A percentile compares a stretch with the other conserved stretches of the same genome.
phyloP scores from a whole-genome alignment of 768 basidiomycete species.

The Rhodocollybia butyracea region DNA sequence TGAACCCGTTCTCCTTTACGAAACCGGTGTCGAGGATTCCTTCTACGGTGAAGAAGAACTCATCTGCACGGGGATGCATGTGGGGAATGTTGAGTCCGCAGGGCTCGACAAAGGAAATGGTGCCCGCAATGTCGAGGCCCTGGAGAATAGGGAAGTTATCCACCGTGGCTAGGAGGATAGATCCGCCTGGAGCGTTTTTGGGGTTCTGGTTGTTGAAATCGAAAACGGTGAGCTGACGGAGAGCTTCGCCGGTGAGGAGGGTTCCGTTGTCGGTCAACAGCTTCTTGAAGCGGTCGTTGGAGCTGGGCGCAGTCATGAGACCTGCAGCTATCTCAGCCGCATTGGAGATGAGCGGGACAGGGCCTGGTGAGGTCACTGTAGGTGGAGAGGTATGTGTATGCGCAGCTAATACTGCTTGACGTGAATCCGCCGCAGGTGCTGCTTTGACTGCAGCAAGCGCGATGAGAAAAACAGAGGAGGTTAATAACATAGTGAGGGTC shows the following conservation, averaged over 20 bases:
- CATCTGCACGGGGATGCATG: slow-evolving; percentile 30
- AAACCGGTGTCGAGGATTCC: slow-evolving; percentile 16
- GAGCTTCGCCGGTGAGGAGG: slow-evolving; percentile 7
- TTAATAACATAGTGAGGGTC: too few relatives aligned
- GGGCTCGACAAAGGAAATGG: slow-evolving; percentile 10
- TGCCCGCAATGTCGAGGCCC: slow-evolving; percentile 5
- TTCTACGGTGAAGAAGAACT: slow-evolving; percentile 27
- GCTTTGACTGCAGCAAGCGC: too few relatives aligned
- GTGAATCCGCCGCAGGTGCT: too few relatives aligned
- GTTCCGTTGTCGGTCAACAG: slow-evolving; percentile 21
- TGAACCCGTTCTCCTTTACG: slow-evolving; percentile 4
- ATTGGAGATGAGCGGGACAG: background rate
- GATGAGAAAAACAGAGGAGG: too few relatives aligned
- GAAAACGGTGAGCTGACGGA: background rate
- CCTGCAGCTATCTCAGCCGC: background rate
- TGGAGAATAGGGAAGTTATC: slow-evolving; percentile 15
- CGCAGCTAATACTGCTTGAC: too few relatives aligned
- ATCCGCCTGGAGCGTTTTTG: slow-evolving; percentile 8
- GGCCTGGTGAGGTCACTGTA: background rate
- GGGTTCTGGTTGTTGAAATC: slow-evolving; percentile 8
- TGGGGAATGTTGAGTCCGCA: slow-evolving; percentile 26
- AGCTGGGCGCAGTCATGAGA: slow-evolving; percentile 2
- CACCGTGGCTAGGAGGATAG: slow-evolving; percentile 14
- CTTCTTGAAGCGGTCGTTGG: slow-evolving; percentile 11
- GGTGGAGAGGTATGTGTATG: too few relatives aligned